Evolutionary conservation across 1,284 basidiomycete genomes (phyloP).

Genomic region (Xerocomus amazonicus): DNA sequence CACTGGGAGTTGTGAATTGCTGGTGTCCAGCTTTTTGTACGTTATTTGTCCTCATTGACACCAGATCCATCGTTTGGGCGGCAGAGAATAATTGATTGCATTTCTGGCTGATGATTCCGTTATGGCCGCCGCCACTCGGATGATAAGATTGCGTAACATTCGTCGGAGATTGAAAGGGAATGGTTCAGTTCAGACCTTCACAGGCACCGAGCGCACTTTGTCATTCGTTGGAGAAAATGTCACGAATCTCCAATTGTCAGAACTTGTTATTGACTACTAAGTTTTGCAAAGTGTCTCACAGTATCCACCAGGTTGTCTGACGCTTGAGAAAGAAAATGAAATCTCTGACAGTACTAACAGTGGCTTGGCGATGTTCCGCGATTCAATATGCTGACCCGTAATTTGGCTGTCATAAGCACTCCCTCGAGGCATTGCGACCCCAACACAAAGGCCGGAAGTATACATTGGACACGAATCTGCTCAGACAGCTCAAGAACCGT

Average conservation of each 20-base stretch:
- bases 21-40: constrained; percentile 25
- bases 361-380: not conserved
- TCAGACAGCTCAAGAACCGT: not conserved
- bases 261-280: too few species aligned
- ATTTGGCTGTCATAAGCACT: not conserved
- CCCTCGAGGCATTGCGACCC: too few species aligned
- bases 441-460: too few species aligned
- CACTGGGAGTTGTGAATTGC: constrained; percentile 12
- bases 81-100: constrained; percentile 9
- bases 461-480: not conserved
- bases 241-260: too few species aligned
- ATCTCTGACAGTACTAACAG: not conserved
- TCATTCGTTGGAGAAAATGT: too few species aligned
- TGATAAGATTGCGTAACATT: not conserved
- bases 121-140: not conserved
- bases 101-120: constrained; percentile 5
- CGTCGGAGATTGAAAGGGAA: not conserved
- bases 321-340: not conserved
- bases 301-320: not conserved
- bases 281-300: too few species aligned
- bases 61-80: constrained; percentile 20
- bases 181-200: too few species aligned
- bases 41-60: constrained; percentile 34
- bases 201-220: too few species aligned
- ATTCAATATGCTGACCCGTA: not conserved